Evolutionary conservation across 1,139 yeast species (phyloP), one percentile per base, ranked within the genome.

Genomic region (Saccharomycopsis crataegensis): DNA sequence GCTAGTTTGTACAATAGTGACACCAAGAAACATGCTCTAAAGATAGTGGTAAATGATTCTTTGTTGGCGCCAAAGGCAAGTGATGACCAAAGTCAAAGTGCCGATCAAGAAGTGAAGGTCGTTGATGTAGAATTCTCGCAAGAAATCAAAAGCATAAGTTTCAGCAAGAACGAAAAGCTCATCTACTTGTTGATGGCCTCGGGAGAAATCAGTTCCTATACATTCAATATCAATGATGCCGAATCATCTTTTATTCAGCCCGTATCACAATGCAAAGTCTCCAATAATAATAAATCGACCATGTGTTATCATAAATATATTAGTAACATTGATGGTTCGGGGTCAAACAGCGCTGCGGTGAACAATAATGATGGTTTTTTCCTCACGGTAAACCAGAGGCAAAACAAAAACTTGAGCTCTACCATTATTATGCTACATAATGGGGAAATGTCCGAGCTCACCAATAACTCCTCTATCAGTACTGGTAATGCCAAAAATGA

Each of bases 311-410:
- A 22, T 22, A 22, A 22, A 22, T 22, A 22, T 22, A 22, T 22
- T 22, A 22, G 28, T 22, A 22, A 22, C 28, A 22, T 22, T 4
- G 28, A 22, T 2, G 28, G 28, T 22, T 22, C 28, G 28, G 28
- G 28, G 28, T 22, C 28, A 22, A 22, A 22, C 4, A 22, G 28
- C 28, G 28, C 28, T 22, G 28, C 28, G 28, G 40, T 12, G 6
- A 34, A 22, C 45, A 42, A 48, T 14, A 52, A 52, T 14, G 55
- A 52, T 41, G 55, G 55, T 36, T 52, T 42, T 33, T 43, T 48
- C 8, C 22, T 52, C 7, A n/a, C 40, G n/a, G 44, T 49, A 8
- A 43, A 32, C 36, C 14, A 37, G 12, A 37, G 12, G 14, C 46
- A n/a, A 40, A 16, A 32, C 33, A 40, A 8, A 4, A 34, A 22